Conservation (phyloP, 441 rosid genomes). For the Raphanus hybrid region DNA sequence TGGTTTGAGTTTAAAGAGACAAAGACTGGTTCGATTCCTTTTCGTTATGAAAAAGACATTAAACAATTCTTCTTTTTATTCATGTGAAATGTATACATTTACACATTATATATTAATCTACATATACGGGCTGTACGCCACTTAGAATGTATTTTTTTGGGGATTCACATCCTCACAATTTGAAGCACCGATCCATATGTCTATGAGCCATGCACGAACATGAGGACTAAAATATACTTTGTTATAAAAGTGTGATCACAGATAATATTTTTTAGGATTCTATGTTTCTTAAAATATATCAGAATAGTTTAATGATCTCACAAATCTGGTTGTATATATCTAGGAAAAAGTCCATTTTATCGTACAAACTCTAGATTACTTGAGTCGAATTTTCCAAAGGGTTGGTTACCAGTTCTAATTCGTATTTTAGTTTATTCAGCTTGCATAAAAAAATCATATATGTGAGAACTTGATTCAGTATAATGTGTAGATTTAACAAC, state of each 20-base stretch:
- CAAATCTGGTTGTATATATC: not conserved
- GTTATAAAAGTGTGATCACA: not conserved
- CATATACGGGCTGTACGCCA: not conserved
- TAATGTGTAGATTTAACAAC: not conserved
- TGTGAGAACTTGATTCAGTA: not conserved
- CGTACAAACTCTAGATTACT: constrained; percentile 28
- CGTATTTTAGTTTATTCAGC: constrained; percentile 8
- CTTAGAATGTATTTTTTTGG: not conserved
- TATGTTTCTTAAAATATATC: not conserved
- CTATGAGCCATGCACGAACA: constrained; percentile 8
- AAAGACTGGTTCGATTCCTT: not conserved
- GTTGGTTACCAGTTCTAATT: constrained; percentile 34
- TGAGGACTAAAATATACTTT: not conserved
- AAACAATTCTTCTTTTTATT: not conserved
- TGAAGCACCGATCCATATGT: not conserved
- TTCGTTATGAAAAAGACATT: not conserved
- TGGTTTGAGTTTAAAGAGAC: constrained; percentile 7
- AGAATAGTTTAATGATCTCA: not conserved
- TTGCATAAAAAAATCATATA: constrained; percentile 6
- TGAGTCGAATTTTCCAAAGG: constrained; percentile 23
- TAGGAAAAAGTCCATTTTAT: constrained; percentile 8
- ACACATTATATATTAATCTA: too few relatives aligned
- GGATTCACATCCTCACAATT: too few relatives aligned
- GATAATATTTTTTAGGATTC: not conserved
- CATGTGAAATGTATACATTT: not conserved